Evolutionary conservation across 768 basidiomycete species (phyloP).

Genomic region (Hygrophorus russula): DNA sequence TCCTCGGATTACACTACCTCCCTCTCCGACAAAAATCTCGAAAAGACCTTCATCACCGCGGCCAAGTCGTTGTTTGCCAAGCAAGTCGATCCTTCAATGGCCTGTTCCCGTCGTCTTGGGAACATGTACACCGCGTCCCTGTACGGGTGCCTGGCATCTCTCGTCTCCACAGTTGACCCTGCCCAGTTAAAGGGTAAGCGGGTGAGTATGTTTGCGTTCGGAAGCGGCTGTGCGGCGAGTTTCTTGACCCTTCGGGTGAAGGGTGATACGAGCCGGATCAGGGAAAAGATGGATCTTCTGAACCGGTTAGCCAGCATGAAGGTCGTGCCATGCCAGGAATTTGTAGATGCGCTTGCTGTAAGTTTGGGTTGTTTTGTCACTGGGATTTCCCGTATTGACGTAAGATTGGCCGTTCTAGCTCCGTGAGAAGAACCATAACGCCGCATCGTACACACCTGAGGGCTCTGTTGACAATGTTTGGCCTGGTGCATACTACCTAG

Average conservation of each 20-base stretch:
- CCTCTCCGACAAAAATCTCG: conserved; percentile 87
- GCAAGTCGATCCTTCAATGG: conserved; percentile 74
- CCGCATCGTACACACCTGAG: conserved; percentile 70
- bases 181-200: conserved; percentile 69
- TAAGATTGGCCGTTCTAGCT: conserved; percentile 38
- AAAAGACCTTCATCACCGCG: conserved; percentile 84
- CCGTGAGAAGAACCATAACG: conserved; percentile 94
- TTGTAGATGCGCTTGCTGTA: conserved; percentile 73
- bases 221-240: conserved; percentile 87
- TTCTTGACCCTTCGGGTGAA: conserved; percentile 86
- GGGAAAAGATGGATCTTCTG: conserved; percentile 70
- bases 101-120: conserved; percentile 81
- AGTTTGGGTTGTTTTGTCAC: conserved; percentile 16
- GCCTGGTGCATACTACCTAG: conserved; percentile 90
- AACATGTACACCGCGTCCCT: conserved; percentile 99
- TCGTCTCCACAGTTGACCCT: conserved; percentile 66
- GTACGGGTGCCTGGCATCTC: conserved; percentile 86
- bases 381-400: conserved; percentile 2
- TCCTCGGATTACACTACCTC: conserved; percentile 58
- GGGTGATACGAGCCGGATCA: conserved; percentile 79
- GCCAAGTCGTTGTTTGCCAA: conserved; percentile 66
- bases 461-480: conserved; percentile 89
- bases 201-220: conserved; percentile 92
- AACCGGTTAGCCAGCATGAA: conserved; percentile 74
- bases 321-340: conserved; percentile 87